Conservation (phyloP, 2,329 filamentous ascomycete species). For the Curvularia sp. region DNA sequence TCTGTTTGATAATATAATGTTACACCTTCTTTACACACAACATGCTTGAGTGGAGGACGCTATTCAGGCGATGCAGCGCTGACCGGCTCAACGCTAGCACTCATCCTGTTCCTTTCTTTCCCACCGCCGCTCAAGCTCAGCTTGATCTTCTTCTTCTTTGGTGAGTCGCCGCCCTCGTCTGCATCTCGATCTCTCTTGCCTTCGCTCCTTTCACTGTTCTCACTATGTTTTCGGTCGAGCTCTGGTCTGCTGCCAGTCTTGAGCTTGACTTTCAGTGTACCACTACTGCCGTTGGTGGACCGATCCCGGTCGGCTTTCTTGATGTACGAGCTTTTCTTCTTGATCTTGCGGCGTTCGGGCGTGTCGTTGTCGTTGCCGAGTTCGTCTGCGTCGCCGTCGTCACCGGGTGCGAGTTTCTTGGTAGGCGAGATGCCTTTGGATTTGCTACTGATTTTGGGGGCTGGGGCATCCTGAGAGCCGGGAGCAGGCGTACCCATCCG, state of each 20-base stretch:
- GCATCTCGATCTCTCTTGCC: conserved; percentile 47
- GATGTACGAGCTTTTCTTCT: conserved; percentile 56
- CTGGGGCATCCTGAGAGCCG: conserved; percentile 35
- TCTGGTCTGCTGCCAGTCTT: conserved; percentile 41
- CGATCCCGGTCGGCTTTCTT: conserved; percentile 51
- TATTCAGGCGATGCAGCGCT: conserved; percentile 15
- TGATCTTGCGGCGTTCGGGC: conserved; percentile 55
- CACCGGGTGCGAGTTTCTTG: conserved; percentile 36
- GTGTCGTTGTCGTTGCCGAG: conserved; percentile 53
- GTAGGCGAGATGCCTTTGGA: conserved; percentile 28
- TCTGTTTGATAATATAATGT: conserved; percentile 1
- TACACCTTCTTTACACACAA: background rate
- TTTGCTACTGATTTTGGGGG: conserved; percentile 40
- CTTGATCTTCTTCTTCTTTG: conserved; percentile 51
- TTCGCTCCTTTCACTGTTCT: conserved; percentile 39
- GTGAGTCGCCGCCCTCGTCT: conserved; percentile 41
- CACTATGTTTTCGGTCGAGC: conserved; percentile 38
- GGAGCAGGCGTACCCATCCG: conserved; percentile 53
- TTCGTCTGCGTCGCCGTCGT: conserved; percentile 39
- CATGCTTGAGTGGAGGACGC: background rate
- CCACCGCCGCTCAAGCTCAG: conserved; percentile 34
- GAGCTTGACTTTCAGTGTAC: conserved; percentile 44
- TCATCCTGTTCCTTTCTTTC: conserved; percentile 21
- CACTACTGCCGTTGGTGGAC: conserved; percentile 18
- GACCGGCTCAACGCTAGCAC: conserved; percentile 24